phyloP scores from a whole-genome alignment of 371 early-diverging fungal species.

The Saksenaea oblongispora region DNA sequence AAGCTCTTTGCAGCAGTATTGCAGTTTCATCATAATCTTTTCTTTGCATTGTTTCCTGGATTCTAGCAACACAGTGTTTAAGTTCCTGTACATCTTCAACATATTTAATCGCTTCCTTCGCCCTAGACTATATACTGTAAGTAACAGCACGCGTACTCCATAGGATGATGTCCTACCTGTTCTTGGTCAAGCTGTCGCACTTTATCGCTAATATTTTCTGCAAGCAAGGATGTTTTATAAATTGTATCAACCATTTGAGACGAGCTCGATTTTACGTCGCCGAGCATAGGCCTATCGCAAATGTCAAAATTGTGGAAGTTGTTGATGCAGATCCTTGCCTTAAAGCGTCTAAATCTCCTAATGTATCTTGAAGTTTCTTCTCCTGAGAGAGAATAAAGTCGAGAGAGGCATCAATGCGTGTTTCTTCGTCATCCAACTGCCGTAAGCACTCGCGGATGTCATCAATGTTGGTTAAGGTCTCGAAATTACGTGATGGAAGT shows the following conservation, averaged over 20 bases:
- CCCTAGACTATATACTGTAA: constrained; percentile 51
- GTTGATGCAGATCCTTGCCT: constrained; percentile 33
- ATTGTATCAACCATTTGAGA: constrained; percentile 61
- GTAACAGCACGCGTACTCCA: not conserved
- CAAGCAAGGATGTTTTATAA: constrained; percentile 67
- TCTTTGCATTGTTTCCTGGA: constrained; percentile 68
- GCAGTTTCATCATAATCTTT: constrained; percentile 83
- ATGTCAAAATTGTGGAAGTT: not conserved
- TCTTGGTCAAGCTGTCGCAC: constrained; percentile 84
- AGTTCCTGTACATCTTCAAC: constrained; percentile 80
- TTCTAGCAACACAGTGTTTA: constrained; percentile 71
- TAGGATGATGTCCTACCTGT: constrained; percentile 36
- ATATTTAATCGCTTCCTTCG: constrained; percentile 67
- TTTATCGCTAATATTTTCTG: constrained; percentile 80
- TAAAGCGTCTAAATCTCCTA: constrained; percentile 45
- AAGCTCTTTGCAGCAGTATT: constrained; percentile 64
- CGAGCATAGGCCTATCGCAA: constrained; percentile 62
- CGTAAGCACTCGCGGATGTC: constrained; percentile 67
- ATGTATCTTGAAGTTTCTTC: constrained; percentile 19
- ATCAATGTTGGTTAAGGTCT: constrained; percentile 59
- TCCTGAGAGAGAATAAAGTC: constrained; percentile 55
- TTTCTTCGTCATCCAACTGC: constrained; percentile 68
- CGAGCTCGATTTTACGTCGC: constrained; percentile 50
- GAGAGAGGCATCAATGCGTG: constrained; percentile 60
- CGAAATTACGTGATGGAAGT: constrained; percentile 23